Evolutionary conservation across 1,139 yeast species (phyloP).

Genomic region (Sugiyamaella sp.): DNA sequence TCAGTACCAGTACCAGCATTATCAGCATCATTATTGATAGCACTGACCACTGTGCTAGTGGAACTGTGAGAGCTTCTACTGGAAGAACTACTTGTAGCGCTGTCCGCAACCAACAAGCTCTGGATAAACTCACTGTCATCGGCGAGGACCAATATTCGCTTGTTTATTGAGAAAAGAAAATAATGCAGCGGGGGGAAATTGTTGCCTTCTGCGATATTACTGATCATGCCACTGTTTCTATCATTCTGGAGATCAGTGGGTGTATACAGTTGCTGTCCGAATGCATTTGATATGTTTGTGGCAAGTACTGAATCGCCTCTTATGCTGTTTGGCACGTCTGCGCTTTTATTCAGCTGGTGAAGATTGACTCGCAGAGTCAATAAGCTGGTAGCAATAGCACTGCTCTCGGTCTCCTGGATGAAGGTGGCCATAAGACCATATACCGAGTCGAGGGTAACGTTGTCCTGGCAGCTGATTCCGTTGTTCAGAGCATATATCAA

Average conservation of each 20-base stretch:
- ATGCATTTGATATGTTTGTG: constrained; percentile 2
- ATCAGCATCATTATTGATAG: not conserved
- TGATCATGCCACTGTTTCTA: constrained; percentile 13
- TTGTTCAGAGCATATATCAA: constrained; percentile 9
- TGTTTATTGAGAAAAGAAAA: constrained; percentile 25
- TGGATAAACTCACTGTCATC: constrained; percentile 6
- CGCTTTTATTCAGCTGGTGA: constrained; percentile 35
- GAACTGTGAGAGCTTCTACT: not conserved
- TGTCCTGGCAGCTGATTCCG: constrained; percentile 48
- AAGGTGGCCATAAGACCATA: constrained; percentile 46
- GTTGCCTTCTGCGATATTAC: not conserved
- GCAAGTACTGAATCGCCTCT: constrained; percentile 17
- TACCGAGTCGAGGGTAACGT: constrained; percentile 49
- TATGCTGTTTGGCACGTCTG: constrained; percentile 3
- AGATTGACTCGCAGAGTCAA: constrained; percentile 57
- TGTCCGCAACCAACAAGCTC: not conserved
- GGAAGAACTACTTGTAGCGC: not conserved
- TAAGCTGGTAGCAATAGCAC: constrained; percentile 53
- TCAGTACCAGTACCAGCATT: not conserved
- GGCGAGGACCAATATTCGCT: constrained; percentile 14
- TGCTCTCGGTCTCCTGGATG: constrained; percentile 55
- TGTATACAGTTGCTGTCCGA: constrained; percentile 39
- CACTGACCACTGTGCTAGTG: not conserved
- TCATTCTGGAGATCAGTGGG: constrained; percentile 38
- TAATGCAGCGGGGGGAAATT: constrained; percentile 21